Evolutionary conservation across 805 yeast genomes (phyloP).

Genomic region (Candida vaughaniae): DNA sequence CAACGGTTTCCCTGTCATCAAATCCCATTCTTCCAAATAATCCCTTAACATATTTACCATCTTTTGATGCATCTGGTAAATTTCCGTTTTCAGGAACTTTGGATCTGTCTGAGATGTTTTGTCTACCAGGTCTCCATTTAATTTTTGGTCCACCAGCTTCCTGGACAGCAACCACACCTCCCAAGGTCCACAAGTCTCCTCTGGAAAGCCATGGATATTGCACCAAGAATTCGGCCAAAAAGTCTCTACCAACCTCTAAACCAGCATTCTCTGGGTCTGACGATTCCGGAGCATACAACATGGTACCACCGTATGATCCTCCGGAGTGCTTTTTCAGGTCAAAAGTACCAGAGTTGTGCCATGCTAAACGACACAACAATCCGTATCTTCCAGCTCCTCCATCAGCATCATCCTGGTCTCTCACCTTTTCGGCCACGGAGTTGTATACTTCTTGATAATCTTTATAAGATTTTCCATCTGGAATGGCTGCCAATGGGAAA

Average conservation of each 20-base stretch:
- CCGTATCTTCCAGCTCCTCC: conserved; percentile 40
- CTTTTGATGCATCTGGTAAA: conserved; percentile 71
- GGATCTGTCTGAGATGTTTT: conserved; percentile 49
- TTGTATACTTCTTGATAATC: conserved; percentile 70
- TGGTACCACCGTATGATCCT: conserved; percentile 39
- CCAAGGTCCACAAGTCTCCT: conserved; percentile 80
- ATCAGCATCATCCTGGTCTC: conserved; percentile 43
- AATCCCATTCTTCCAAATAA: conserved; percentile 58
- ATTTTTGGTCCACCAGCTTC: conserved; percentile 76
- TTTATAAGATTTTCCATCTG: conserved; percentile 35
- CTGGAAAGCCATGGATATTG: conserved; percentile 68
- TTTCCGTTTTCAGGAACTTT: conserved; percentile 66
- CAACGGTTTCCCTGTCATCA: conserved; percentile 39
- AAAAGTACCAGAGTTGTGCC: conserved; percentile 40
- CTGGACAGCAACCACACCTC: conserved; percentile 77
- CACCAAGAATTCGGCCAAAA: conserved; percentile 54
- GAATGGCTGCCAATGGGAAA: conserved; percentile 31
- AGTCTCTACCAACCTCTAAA: conserved; percentile 54
- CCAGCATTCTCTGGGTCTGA: conserved; percentile 57
- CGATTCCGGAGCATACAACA: conserved; percentile 32
- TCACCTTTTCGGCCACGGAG: conserved; percentile 64
- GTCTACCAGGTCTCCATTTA: conserved; percentile 82
- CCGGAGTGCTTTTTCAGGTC: conserved; percentile 26
- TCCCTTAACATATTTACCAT: conserved; percentile 60
- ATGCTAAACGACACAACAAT: conserved; percentile 35